A percentile compares a stretch with the other conserved stretches of the same genome.
Conservation (phyloP, 164 flowering plant species). For the Kalanchoe fedtschenkoi region DNA sequence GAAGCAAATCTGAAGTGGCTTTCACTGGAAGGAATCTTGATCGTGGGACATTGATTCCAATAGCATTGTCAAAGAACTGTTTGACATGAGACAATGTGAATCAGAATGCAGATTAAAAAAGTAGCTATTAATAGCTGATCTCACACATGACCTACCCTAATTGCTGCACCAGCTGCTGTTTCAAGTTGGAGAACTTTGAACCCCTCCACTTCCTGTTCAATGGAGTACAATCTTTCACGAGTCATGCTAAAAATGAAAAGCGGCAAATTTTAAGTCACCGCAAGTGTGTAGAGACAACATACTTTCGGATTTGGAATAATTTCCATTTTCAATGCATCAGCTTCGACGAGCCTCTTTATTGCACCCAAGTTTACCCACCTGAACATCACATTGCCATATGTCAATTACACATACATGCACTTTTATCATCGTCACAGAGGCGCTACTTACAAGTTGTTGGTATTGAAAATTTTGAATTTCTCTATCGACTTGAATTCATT, state of each 20-base stretch:
- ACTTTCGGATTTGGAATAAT: slow-evolving; percentile 97
- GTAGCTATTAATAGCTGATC: neutral
- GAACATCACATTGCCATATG: slow-evolving; percentile 11
- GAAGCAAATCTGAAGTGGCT: slow-evolving; percentile 95
- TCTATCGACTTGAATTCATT: slow-evolving; percentile 83
- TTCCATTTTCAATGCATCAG: slow-evolving; percentile 91
- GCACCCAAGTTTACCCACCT: slow-evolving; percentile 98
- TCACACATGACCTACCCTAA: slow-evolving; percentile 39
- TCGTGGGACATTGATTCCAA: slow-evolving; percentile 90
- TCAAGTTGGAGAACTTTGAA: slow-evolving; percentile 91
- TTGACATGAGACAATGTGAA: neutral
- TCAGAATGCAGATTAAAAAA: slow-evolving; percentile 9
- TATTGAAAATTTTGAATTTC: slow-evolving; percentile 93
- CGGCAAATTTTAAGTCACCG: neutral
- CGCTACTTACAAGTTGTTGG: slow-evolving; percentile 72
- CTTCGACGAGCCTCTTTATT: slow-evolving; percentile 84
- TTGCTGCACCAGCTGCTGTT: slow-evolving; percentile 98
- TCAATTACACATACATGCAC: neutral
- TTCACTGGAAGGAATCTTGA: slow-evolving; percentile 98
- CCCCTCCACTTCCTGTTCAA: slow-evolving; percentile 81
- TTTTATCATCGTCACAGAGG: neutral
- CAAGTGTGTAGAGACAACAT: neutral
- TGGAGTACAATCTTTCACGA: slow-evolving; percentile 7
- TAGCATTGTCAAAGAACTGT: slow-evolving; percentile 90
- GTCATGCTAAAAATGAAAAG: neutral